Conservation (phyloP, 2,329 filamentous ascomycete species). For the Chrysosporium queenslandicum region DNA sequence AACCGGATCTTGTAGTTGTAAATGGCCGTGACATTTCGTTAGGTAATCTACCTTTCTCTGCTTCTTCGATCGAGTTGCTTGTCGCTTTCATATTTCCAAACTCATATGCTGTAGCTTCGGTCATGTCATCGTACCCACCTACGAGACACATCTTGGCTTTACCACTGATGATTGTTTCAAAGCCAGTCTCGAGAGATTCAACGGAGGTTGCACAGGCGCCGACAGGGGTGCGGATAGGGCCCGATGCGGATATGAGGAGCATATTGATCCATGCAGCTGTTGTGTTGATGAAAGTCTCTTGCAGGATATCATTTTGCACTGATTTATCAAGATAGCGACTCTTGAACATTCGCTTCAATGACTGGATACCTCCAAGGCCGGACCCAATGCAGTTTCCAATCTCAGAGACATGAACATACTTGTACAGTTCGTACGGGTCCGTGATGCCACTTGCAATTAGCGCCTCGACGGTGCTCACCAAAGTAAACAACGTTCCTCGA, state of each 20-base stretch:
- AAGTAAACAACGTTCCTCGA: not conserved
- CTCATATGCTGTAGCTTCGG: conserved; percentile 30
- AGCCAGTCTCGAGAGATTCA: conserved; percentile 31
- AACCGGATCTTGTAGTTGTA: conserved; percentile 27
- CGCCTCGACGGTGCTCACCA: conserved; percentile 21
- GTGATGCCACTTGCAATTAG: conserved; percentile 28
- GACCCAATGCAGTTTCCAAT: conserved; percentile 30
- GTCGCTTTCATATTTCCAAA: conserved; percentile 32
- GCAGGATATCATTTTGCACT: conserved; percentile 29
- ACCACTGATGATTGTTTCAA: conserved; percentile 26
- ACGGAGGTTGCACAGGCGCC: conserved; percentile 33
- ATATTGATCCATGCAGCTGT: conserved; percentile 35
- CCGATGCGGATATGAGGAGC: conserved; percentile 30
- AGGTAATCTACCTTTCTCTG: conserved; percentile 23
- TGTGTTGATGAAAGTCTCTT: conserved; percentile 32
- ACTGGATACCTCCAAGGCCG: conserved; percentile 23
- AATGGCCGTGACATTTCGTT: conserved; percentile 31
- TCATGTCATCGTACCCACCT: conserved; percentile 30
- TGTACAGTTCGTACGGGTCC: conserved; percentile 25
- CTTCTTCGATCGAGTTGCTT: conserved; percentile 25
- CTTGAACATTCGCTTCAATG: conserved; percentile 24
- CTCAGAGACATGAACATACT: conserved; percentile 31
- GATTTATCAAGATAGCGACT: conserved; percentile 25
- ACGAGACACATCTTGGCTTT: conserved; percentile 28
- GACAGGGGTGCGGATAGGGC: conserved; percentile 30